phyloP scores from a whole-genome alignment of 208 protist species.

The Wallacemonas sp. region DNA sequence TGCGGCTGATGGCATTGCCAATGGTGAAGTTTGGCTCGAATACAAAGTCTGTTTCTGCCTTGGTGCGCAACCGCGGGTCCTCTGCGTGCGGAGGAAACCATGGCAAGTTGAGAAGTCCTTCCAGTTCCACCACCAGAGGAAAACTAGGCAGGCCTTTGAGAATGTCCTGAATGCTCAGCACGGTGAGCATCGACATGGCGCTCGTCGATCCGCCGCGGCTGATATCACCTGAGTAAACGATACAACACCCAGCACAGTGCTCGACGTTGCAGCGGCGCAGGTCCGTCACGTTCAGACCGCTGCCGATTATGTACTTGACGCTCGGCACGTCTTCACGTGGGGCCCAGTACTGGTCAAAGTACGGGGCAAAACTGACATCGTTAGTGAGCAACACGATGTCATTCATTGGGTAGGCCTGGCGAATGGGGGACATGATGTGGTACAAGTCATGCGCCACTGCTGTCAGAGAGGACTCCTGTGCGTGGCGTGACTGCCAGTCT shows the following conservation, averaged over 20 bases:
- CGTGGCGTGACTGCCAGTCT: constrained; percentile 51
- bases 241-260: constrained; percentile 61
- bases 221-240: constrained; percentile 77
- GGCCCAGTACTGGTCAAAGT: constrained; percentile 72
- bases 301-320: constrained; percentile 67
- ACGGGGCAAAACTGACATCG: constrained; percentile 65
- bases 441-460: constrained; percentile 64
- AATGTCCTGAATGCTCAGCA: constrained; percentile 71
- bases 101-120: constrained; percentile 65
- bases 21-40: constrained; percentile 86
- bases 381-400: constrained; percentile 75
- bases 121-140: constrained; percentile 76
- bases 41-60: constrained; percentile 70
- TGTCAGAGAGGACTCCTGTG: constrained; percentile 49
- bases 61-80: constrained; percentile 47
- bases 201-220: constrained; percentile 68
- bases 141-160: constrained; percentile 59
- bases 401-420: constrained; percentile 63
- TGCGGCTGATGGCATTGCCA: constrained; percentile 75
- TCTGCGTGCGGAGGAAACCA: constrained; percentile 75
- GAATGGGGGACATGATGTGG: constrained; percentile 56
- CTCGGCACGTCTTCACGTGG: constrained; percentile 22
- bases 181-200: constrained; percentile 75
- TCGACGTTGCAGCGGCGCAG: constrained; percentile 71
- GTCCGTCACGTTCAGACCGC: constrained; percentile 68